A percentile compares a stretch with the other conserved stretches of the same genome.
Conservation (phyloP, 1,284 basidiomycete genomes). For the Termitomyces sp. region DNA sequence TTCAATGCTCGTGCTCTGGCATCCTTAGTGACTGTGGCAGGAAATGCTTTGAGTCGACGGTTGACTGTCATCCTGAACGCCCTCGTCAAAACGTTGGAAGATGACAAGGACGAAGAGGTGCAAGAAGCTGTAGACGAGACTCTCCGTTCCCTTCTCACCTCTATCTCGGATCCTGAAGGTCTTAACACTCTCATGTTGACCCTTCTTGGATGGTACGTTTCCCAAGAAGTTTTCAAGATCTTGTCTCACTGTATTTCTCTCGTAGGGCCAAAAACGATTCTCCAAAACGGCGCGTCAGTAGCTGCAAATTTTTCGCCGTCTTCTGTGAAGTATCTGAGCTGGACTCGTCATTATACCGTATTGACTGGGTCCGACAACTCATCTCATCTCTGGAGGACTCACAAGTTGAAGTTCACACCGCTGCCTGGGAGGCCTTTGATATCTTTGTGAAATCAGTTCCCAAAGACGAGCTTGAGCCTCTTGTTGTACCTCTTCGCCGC, state of each 20-base stretch:
- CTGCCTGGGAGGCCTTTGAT: constrained; percentile 83
- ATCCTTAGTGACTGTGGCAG: constrained; percentile 90
- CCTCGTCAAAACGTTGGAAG: constrained; percentile 68
- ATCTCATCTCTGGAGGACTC: constrained; percentile 83
- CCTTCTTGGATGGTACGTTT: constrained; percentile 79
- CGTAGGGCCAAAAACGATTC: constrained; percentile 74
- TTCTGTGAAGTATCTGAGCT: constrained; percentile 82
- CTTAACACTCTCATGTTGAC: constrained; percentile 85
- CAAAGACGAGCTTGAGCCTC: constrained; percentile 88
- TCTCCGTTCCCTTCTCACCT: constrained; percentile 65
- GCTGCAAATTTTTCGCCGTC: constrained; percentile 70
- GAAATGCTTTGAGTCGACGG: constrained; percentile 81
- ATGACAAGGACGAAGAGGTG: constrained; percentile 67
- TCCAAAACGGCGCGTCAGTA: constrained; percentile 70
- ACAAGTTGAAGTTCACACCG: constrained; percentile 70
- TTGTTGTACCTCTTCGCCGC: constrained; percentile 85
- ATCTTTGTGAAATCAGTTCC: constrained; percentile 86
- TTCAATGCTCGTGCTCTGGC: constrained; percentile 95
- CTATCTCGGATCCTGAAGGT: constrained; percentile 81
- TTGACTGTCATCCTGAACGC: constrained; percentile 74
- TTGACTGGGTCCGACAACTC: constrained; percentile 95
- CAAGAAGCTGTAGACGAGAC: constrained; percentile 73
- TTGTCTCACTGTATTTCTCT: not conserved
- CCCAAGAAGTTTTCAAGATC: not conserved
- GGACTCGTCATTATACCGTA: constrained; percentile 79